Evolutionary conservation across 2,329 filamentous ascomycete species (phyloP), one percentile per base, ranked within the genome.

Genomic region (Exophiala sp.): DNA sequence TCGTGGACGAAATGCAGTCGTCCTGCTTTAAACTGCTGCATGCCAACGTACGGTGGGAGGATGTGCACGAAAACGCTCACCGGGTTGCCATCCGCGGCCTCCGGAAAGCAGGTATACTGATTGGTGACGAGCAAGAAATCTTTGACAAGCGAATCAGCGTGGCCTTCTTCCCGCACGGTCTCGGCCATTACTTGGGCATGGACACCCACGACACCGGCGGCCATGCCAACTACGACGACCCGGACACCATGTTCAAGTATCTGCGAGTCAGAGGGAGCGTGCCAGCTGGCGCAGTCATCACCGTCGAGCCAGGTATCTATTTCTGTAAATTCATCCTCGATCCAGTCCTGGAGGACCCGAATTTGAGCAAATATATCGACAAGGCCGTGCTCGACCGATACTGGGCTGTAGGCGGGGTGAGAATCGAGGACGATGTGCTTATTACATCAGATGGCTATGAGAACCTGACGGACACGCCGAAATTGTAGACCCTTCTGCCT

Each of bases 291-390:
- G 84, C 84, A 43, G 88, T 98, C 19, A 83, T 98, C 46, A 98
- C 93, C 0, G 91, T 97, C 32, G 93, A 98, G 73, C 93, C 93
- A 10, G 93, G 93, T 41, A 82, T 91, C 56, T 96, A 96, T 70
- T 96, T 96, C 68, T 95, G 88, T 69, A 79, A 81, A 16, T 95
- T 90, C 65, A 94, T 94, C 57, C 86, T 96, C 54, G 79, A 84
- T 38, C 86, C 88, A 0, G 93, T 85, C 64, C 73, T 95, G 10
- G 75, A 81, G 41, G 81, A 89, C 57, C 80, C 85, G 0, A 77
- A 80, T 41, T 81, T 90, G 62, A 77, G 79, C 46, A 82, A 84
- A 63, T 94, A 82, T 63, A 95, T 96, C 61, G 81, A 95, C 63
- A 71, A 74, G 34, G 70, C 75, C 16, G 85, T 90, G 1, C 68